Evolutionary conservation across 768 basidiomycete species (phyloP).

Genomic region (Termitomyces sp.): DNA sequence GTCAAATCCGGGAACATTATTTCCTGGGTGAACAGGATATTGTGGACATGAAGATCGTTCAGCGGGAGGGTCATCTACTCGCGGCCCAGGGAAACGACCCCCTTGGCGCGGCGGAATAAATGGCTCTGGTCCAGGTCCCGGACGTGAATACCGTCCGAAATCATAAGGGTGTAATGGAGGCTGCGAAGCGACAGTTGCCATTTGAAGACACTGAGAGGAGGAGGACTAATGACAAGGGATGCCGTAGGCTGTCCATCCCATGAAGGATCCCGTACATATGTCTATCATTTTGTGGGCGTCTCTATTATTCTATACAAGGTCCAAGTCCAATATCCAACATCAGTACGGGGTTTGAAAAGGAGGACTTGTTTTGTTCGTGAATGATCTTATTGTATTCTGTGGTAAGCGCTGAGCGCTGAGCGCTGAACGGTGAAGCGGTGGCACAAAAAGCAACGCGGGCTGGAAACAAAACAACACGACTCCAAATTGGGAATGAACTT

Average conservation of each 20-base stretch:
- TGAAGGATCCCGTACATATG: neutral
- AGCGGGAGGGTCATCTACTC: neutral
- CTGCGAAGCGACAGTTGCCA: neutral
- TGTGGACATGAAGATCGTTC: neutral
- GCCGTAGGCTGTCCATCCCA: neutral
- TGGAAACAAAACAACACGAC: neutral
- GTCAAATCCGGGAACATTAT: neutral
- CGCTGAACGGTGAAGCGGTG: neutral
- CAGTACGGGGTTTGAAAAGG: neutral
- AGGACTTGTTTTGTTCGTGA: neutral
- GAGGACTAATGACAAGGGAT: neutral
- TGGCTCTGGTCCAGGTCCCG: neutral
- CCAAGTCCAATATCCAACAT: neutral
- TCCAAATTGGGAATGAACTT: too few relatives aligned
- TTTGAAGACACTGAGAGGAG: neutral
- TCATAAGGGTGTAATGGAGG: neutral
- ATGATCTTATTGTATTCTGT: neutral
- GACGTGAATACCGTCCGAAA: neutral
- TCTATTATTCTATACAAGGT: constrained; percentile 1
- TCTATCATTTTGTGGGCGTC: neutral
- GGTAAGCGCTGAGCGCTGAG: neutral
- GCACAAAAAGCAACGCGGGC: neutral
- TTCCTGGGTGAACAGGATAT: neutral
- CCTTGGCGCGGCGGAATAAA: neutral
- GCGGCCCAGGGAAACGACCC: neutral